Conservation (phyloP, 2,329 filamentous ascomycete species). For the Penicillium sp. region DNA sequence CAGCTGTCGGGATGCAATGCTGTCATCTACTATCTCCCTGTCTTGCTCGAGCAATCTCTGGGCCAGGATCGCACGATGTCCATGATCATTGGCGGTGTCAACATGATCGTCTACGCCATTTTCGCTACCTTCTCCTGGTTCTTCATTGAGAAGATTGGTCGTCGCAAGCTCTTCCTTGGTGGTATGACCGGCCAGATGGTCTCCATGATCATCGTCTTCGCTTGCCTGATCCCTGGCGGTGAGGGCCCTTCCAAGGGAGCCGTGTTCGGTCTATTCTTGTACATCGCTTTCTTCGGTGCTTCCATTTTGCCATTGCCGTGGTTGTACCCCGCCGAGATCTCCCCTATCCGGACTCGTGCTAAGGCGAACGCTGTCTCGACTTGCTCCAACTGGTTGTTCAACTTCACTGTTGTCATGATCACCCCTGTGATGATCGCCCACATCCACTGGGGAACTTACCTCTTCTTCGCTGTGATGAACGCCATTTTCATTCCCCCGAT, state of each 20-base stretch:
- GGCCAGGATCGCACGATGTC: conserved; percentile 43
- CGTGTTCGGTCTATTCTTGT: conserved; percentile 64
- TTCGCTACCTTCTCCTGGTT: conserved; percentile 48
- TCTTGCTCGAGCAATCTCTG: conserved; percentile 49
- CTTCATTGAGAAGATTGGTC: conserved; percentile 50
- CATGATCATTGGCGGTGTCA: conserved; percentile 52
- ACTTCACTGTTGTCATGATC: conserved; percentile 55
- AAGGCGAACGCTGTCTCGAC: conserved; percentile 57
- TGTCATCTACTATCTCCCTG: conserved; percentile 50
- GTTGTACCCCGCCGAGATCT: conserved; percentile 52
- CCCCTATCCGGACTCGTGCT: conserved; percentile 54
- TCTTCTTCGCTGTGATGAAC: conserved; percentile 46
- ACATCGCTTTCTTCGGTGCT: conserved; percentile 67
- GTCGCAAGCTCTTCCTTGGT: conserved; percentile 43
- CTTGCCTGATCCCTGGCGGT: conserved; percentile 35
- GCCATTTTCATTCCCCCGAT: conserved; percentile 51
- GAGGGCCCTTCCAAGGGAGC: conserved; percentile 34
- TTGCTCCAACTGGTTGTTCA: conserved; percentile 56
- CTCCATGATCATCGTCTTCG: conserved; percentile 42
- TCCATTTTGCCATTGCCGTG: conserved; percentile 65
- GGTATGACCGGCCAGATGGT: conserved; percentile 41
- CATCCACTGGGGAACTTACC: conserved; percentile 45
- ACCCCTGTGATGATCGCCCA: conserved; percentile 42
- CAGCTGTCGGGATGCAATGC: conserved; percentile 53
- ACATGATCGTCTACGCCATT: conserved; percentile 48